Base-by-base conservation (phyloP, 1,139 yeast species). In the Hemisphaericaspora xylanilytica region DNA sequence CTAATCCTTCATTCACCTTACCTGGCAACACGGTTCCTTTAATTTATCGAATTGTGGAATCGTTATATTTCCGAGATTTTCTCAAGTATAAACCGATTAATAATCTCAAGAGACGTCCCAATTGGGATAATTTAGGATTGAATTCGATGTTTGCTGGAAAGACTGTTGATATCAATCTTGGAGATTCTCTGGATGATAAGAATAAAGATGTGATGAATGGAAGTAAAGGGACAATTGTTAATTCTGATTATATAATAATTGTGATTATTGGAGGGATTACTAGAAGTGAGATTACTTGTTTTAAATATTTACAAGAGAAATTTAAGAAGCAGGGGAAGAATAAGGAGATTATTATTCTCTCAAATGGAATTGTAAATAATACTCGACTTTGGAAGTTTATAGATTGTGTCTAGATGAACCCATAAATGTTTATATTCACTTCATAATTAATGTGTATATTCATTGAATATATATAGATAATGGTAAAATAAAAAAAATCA, bases 241-340 rank as follows among this genome's bases (percentile, higher is more conserved):
- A 36, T 26, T 45, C 36, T 40, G 67, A 70, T 53, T 76, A 75
- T 37, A 71, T 83, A 26, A 63, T 85, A 22, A 62, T 78, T 3
- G 69, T 70, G 22, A 53, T 76, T 40, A 57, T 87, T 30, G 96
- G 96, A 7, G 96, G 96, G 0, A 65, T 86, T n/a, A 85, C 95
- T 0, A 75, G 84, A 53, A 75, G 88, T 11, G 96, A 87, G 56
- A 65, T 86, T 10, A 73, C 87, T 10, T 80, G 88, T 14, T 67
- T 86, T 40, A 67, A 81, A 50, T 72, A 71, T 41, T 62, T 84
- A 22, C 77, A 82, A 38, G 60, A 63, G 37, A 61, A 63, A 39
- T 55, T 71, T 30, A 49, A 51, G 24, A 48, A 49, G 28, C 46
- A 46, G 24, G 68, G 70, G 2, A 54, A 60, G 33, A 53, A 61